Percentiles rank a stretch among this genome's conserved stretches.
These are phyloP conservation scores for Penicillium psychrofluorescens DNA, from an alignment of 495 filamentous ascomycete genomes.

Conservation along the genomic window DNA sequence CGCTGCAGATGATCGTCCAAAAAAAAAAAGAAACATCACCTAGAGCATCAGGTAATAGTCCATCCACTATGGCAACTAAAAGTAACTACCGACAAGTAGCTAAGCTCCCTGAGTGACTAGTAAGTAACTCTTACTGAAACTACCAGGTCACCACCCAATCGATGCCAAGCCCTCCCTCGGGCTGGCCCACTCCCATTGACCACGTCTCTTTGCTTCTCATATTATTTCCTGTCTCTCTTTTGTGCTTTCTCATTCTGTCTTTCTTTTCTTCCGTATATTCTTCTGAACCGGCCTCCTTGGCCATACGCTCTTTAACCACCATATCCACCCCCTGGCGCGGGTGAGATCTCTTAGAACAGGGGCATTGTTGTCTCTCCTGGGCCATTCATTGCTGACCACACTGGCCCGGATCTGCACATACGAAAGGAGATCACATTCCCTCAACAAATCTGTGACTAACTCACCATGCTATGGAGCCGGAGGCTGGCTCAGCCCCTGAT, in stretches of 20 bases:
- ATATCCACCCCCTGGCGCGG: too few species aligned
- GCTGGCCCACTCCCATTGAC: too few species aligned
- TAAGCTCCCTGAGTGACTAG: too few species aligned
- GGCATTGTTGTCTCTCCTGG: not conserved
- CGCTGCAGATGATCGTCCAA: too few species aligned
- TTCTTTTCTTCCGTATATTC: not conserved
- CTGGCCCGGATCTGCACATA: not conserved
- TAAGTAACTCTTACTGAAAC: too few species aligned
- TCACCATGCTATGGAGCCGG: slow-evolving; percentile 16
- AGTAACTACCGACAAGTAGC: too few species aligned
- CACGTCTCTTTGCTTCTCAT: slow-evolving; percentile 10
- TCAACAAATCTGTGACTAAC: not conserved
- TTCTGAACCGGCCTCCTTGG: not conserved
- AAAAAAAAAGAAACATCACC: too few species aligned
- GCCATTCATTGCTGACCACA: slow-evolving; percentile 4
- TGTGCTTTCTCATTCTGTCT: slow-evolving; percentile 2
- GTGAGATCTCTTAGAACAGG: too few species aligned
- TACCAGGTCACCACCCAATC: too few species aligned
- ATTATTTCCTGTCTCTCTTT: slow-evolving; percentile 5
- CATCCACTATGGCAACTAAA: too few species aligned
- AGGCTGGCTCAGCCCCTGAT: slow-evolving; percentile 14
- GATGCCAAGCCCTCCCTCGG: too few species aligned
- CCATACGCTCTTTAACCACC: not conserved
- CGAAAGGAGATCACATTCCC: not conserved
- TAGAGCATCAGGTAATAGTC: too few species aligned